Evolutionary conservation across 257 asterid genomes (phyloP).

Genomic region (Nemophila menziesii): DNA sequence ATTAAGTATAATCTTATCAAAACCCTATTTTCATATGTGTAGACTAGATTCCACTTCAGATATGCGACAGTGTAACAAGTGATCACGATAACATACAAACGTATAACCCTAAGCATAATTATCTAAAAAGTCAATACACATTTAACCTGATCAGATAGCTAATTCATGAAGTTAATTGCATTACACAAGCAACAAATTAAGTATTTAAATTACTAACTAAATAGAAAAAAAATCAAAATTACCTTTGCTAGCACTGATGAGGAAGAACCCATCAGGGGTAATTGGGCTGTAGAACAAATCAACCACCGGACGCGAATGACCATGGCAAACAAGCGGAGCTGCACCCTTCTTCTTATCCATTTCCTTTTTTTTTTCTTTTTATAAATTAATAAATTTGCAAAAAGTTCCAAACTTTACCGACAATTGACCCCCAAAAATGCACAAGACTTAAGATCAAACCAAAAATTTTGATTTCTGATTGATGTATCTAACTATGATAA

Average conservation of each 20-base stretch:
- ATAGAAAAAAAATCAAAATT: conserved; percentile 3
- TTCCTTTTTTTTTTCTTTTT: background rate
- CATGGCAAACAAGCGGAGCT: conserved; percentile 66
- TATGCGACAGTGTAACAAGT: background rate
- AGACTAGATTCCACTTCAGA: too few species aligned
- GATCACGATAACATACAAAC: background rate
- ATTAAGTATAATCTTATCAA: too few species aligned
- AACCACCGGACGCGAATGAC: conserved; percentile 72
- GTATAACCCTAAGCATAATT: background rate
- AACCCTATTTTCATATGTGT: background rate
- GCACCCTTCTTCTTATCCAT: conserved; percentile 95
- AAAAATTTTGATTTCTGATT: conserved; percentile 6
- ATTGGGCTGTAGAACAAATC: conserved; percentile 66
- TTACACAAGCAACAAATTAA: background rate
- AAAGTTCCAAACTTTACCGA: conserved; percentile 3
- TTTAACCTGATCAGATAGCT: background rate
- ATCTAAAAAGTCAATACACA: background rate
- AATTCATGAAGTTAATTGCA: background rate
- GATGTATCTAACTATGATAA: background rate
- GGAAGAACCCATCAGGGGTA: conserved; percentile 64
- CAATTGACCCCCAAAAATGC: conserved; percentile 18
- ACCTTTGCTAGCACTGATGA: conserved; percentile 83
- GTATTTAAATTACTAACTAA: background rate
- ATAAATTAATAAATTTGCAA: background rate
- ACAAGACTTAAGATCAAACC: conserved; percentile 30